Base-by-base conservation (phyloP, 2,329 filamentous ascomycete genomes). In the Aspergillus quadricinctus region DNA sequence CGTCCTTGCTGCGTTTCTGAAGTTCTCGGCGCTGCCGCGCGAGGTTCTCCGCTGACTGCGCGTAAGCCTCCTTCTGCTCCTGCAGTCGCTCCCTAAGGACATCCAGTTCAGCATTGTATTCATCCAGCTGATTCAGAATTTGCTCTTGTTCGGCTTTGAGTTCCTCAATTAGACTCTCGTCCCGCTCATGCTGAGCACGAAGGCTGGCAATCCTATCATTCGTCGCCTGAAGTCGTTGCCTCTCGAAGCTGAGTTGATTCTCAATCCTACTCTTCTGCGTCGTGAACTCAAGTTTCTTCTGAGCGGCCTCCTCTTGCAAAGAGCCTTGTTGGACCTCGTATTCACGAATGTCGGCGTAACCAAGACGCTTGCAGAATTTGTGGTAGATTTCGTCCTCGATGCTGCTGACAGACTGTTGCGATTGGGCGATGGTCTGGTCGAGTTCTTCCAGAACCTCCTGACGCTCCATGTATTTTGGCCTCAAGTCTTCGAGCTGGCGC, bases 251-350 rank as follows among this genome's bases (percentile, higher is more conserved):
- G 50, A 87, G 75, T 63, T 84, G 79, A 62, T 83, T 85, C 62
- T 85, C 78, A 49, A 88, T 78, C 52, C 78, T 81, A 58, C 81
- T 85, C 63, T 81, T 83, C 70, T 99, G 94, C 3, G 88, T 86
- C 55, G 88, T 89, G 66, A 96, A 97, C 63, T 92, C 87, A 53
- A 89, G 86, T 60, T 90, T 90, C 78, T 92, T 92, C 73, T 94
- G 87, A 0, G 88, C 87, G 48, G 90, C 89, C 71, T 97, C 91
- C 71, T 96, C 90, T 73, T 97, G 92, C 50, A 96, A 79, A 45
- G 89, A 92, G 50, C 94, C 93, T 75, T 97, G 94, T 64, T 95
- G 92, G 27, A 88, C 88, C 71, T 97, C 92, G 67, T 97, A 99
- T 56, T 91, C 89, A 57, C 93, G 89, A 61, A 99, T 95, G 66